phyloP scores from a whole-genome alignment of 345 rosid genomes.

The Bruguiera sexangula region DNA sequence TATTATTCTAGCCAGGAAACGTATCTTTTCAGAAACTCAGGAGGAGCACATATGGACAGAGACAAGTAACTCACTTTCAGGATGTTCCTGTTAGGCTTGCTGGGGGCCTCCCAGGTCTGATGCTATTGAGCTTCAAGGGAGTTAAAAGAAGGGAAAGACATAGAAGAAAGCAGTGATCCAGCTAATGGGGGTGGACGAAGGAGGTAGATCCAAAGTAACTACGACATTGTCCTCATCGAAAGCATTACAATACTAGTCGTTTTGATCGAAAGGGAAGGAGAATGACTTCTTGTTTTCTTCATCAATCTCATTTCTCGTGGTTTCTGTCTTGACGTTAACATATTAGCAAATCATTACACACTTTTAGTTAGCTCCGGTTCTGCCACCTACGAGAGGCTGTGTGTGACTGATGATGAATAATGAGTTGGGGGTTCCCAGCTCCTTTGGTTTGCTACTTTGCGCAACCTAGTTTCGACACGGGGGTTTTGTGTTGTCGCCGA shows the following conservation, averaged over 20 bases:
- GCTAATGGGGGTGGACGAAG: conserved; percentile 25
- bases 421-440: too few relatives aligned
- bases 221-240: conserved; percentile 14
- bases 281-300: not conserved
- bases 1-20: too few relatives aligned
- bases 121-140: conserved; percentile 5
- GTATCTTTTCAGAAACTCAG: not conserved
- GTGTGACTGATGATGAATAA: too few relatives aligned
- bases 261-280: not conserved
- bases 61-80: not conserved
- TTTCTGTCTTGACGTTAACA: too few relatives aligned
- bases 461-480: too few relatives aligned
- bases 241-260: not conserved
- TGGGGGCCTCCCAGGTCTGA: conserved; percentile 8
- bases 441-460: too few relatives aligned
- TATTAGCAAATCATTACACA: too few relatives aligned
- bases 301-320: not conserved
- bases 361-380: too few relatives aligned
- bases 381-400: too few relatives aligned
- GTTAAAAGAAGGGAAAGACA: conserved; percentile 17
- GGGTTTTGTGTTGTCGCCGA: too few relatives aligned
- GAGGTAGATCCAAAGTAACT: conserved; percentile 30
- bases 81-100: not conserved
- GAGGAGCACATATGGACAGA: not conserved
- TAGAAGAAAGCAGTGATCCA: conserved; percentile 10